phyloP scores from a whole-genome alignment of 768 basidiomycete genomes.

The Tricholoma bakamatsutake region DNA sequence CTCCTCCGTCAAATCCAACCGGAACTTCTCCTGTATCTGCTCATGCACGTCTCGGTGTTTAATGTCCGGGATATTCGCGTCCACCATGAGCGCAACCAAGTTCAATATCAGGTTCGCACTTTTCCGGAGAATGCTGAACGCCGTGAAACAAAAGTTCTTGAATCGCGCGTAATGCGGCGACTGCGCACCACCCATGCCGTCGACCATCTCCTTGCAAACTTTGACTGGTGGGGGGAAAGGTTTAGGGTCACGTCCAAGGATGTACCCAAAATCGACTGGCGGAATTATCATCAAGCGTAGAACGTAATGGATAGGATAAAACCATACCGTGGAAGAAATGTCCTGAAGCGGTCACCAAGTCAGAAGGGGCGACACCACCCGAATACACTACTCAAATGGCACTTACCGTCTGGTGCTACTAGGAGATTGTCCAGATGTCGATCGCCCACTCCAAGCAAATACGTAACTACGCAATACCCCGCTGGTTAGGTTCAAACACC shows the following conservation, averaged over 20 bases:
- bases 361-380: too few species aligned
- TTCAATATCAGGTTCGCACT: conserved; percentile 97
- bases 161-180: conserved; percentile 96
- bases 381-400: too few species aligned
- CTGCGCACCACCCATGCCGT: conserved; percentile 97
- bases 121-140: conserved; percentile 93
- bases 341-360: conserved; percentile 34
- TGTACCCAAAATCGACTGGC: conserved; percentile 98
- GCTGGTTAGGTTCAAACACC: conserved; percentile 43
- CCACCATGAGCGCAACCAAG: conserved; percentile 93
- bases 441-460: conserved; percentile 93
- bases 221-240: conserved; percentile 97
- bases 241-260: conserved; percentile 95
- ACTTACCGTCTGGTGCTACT: conserved; percentile 80
- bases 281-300: background rate
- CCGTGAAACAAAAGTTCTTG: conserved; percentile 97
- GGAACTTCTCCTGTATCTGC: conserved; percentile 95
- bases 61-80: conserved; percentile 97
- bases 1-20: conserved; percentile 90
- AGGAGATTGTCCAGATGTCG: conserved; percentile 95
- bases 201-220: conserved; percentile 99
- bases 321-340: conserved; percentile 91
- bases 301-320: background rate
- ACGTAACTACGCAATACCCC: conserved; percentile 97
- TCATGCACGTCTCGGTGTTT: conserved; percentile 83